Percentiles rank a stretch among this genome's conserved stretches.
phyloP scores from a whole-genome alignment of 2,329 filamentous ascomycete species.

The Tolypocladium tropicale region DNA sequence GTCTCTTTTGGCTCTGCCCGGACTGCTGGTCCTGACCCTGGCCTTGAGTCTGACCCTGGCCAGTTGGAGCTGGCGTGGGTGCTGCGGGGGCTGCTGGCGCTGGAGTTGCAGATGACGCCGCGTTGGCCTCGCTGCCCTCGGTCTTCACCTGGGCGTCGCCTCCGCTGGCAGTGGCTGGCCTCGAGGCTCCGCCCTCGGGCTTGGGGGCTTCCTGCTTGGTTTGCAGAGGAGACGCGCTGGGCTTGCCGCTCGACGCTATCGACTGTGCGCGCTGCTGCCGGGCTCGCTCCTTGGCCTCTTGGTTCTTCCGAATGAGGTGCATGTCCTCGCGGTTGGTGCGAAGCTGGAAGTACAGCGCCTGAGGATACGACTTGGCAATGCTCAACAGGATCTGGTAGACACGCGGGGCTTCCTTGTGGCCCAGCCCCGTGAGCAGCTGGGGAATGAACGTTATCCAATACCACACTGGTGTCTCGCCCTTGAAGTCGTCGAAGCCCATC shows the following conservation, averaged over 20 bases:
- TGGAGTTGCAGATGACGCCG: slow-evolving; percentile 13
- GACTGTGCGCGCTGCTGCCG: slow-evolving; percentile 40
- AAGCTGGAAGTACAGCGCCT: slow-evolving; percentile 91
- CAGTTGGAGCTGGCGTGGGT: slow-evolving; percentile 4
- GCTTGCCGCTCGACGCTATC: slow-evolving; percentile 31
- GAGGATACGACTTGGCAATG: slow-evolving; percentile 91
- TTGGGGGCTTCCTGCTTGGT: slow-evolving; percentile 42
- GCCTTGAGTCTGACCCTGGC: slow-evolving; percentile 11
- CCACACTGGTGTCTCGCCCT: slow-evolving; percentile 95
- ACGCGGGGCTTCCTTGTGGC: slow-evolving; percentile 81
- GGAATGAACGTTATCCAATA: slow-evolving; percentile 99
- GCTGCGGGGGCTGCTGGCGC: slow-evolving; percentile 15
- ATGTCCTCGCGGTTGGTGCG: slow-evolving; percentile 92
- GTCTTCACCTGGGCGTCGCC: slow-evolving; percentile 33
- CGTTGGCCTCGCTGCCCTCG: slow-evolving; percentile 28
- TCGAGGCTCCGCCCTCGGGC: slow-evolving; percentile 27
- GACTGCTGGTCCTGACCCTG: slow-evolving; percentile 13
- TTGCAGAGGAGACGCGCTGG: slow-evolving; percentile 35
- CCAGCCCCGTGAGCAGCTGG: slow-evolving; percentile 83
- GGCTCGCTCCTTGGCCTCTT: slow-evolving; percentile 62
- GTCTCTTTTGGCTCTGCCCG: slow-evolving; percentile 48
- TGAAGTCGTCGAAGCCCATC: slow-evolving; percentile 86
- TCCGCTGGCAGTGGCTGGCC: slow-evolving; percentile 41
- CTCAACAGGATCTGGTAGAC: slow-evolving; percentile 80
- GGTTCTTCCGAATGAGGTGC: slow-evolving; percentile 79